A percentile compares a stretch with the other conserved stretches of the same genome.
phyloP scores from a whole-genome alignment of 345 rosid genomes.

The Bretschneidera sinensis region DNA sequence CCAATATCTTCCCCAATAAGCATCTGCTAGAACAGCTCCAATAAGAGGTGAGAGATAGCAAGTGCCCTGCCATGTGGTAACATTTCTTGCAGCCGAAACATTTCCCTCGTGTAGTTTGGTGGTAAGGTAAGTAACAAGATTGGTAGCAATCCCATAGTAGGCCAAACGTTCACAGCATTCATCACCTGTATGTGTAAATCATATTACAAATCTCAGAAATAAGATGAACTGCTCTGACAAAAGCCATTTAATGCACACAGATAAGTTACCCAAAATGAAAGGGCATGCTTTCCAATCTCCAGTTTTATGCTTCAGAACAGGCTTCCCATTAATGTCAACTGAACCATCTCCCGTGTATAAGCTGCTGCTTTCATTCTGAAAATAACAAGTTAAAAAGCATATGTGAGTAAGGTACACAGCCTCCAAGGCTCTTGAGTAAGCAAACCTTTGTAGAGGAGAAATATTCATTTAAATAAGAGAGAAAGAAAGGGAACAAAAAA shows the following conservation, averaged over 20 bases:
- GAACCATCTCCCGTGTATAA: conserved; percentile 91
- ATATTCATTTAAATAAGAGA: too few relatives aligned
- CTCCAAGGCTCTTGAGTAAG: too few relatives aligned
- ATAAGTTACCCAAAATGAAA: conserved; percentile 68
- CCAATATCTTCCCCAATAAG: conserved; percentile 98
- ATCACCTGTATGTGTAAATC: conserved; percentile 38
- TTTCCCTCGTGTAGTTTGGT: conserved; percentile 75
- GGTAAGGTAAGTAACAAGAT: conserved; percentile 87
- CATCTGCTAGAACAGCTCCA: conserved; percentile 90
- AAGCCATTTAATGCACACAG: neutral
- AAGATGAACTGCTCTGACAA: neutral
- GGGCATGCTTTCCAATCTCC: conserved; percentile 98
- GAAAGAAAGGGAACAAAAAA: neutral
- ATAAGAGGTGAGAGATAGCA: conserved; percentile 90
- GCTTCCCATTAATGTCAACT: conserved; percentile 65
- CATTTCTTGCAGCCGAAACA: conserved; percentile 85
- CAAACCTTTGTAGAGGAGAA: neutral
- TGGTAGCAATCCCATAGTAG: conserved; percentile 84
- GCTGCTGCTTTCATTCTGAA: conserved; percentile 23
- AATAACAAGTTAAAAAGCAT: neutral
- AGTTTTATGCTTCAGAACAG: conserved; percentile 69
- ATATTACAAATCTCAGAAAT: conserved; percentile 13
- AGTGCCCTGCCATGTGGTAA: conserved; percentile 85
- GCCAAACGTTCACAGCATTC: conserved; percentile 97
- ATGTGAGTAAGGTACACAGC: neutral